phyloP scores from a whole-genome alignment of 768 basidiomycete genomes.

The Chalciporus chontae region DNA sequence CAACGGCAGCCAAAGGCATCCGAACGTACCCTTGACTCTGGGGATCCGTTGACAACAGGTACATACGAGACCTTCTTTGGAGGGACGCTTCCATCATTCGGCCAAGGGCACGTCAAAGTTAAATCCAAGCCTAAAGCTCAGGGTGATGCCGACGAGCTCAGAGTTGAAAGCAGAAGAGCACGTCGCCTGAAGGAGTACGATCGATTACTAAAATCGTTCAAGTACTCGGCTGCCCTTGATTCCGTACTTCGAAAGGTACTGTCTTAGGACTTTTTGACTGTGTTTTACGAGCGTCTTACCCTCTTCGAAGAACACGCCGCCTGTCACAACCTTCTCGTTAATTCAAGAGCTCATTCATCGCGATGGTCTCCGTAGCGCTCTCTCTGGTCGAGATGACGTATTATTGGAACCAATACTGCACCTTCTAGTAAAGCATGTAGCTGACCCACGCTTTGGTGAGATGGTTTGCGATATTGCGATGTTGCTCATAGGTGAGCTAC shows the following conservation, averaged over 20 bases:
- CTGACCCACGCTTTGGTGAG: conserved; percentile 91
- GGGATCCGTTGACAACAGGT: conserved; percentile 44
- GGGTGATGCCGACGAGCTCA: conserved; percentile 71
- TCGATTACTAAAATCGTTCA: conserved; percentile 83
- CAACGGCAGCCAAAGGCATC: conserved; percentile 75
- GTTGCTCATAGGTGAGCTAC: conserved; percentile 74
- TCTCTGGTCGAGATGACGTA: conserved; percentile 90
- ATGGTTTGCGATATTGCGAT: conserved; percentile 77
- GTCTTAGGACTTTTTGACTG: neutral
- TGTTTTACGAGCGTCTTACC: neutral
- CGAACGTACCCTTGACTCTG: conserved; percentile 42
- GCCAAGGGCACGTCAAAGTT: conserved; percentile 49
- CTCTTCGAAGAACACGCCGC: conserved; percentile 66
- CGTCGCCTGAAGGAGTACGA: conserved; percentile 85
- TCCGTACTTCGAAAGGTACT: conserved; percentile 81
- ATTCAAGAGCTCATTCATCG: conserved; percentile 91
- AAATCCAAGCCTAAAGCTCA: conserved; percentile 47
- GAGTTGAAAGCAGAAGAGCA: conserved; percentile 67
- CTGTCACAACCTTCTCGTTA: conserved; percentile 82
- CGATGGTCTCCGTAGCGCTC: conserved; percentile 81
- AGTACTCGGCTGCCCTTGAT: conserved; percentile 92
- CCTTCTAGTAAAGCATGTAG: conserved; percentile 77
- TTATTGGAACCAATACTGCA: conserved; percentile 88
- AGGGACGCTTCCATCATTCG: conserved; percentile 50
- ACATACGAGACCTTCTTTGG: conserved; percentile 68